These are phyloP conservation scores for Phytophthora pinifolia DNA, from an alignment of 352 stramenopile genomes.

Conservation along the genomic window DNA sequence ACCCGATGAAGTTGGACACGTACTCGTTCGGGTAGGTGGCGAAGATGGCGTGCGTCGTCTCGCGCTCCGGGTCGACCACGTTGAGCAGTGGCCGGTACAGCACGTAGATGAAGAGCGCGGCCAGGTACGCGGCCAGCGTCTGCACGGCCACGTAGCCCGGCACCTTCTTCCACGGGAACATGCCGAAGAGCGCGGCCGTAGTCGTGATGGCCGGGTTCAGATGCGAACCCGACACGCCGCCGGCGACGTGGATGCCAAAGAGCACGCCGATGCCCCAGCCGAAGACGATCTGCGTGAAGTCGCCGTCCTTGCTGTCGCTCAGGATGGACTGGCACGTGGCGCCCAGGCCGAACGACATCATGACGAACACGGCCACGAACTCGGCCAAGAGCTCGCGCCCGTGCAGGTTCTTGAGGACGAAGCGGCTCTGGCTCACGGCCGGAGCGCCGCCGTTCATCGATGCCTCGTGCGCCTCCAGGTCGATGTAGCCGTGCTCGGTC, in stretches of 20 bases:
- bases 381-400: constrained; percentile 39
- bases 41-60: constrained; percentile 43
- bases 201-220: constrained; percentile 48
- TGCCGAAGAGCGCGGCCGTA: constrained; percentile 30
- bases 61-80: constrained; percentile 43
- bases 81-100: constrained; percentile 55
- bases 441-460: constrained; percentile 20
- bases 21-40: constrained; percentile 48
- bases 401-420: constrained; percentile 36
- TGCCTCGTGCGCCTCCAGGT: constrained; percentile 30
- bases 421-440: constrained; percentile 24
- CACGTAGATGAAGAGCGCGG: constrained; percentile 43
- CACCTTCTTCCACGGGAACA: constrained; percentile 54
- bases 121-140: constrained; percentile 46
- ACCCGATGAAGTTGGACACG: constrained; percentile 40
- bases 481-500: constrained; percentile 34
- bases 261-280: constrained; percentile 50
- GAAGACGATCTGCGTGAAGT: constrained; percentile 42
- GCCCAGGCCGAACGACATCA: constrained; percentile 40
- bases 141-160: constrained; percentile 45
- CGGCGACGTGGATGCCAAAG: constrained; percentile 47
- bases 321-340: constrained; percentile 39
- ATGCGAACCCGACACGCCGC: constrained; percentile 41
- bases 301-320: constrained; percentile 25
- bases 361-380: constrained; percentile 43